Evolutionary conservation across 2,329 filamentous ascomycete species (phyloP), one percentile per base, ranked within the genome.

Genomic region (Knoxdaviesia proteae): DNA sequence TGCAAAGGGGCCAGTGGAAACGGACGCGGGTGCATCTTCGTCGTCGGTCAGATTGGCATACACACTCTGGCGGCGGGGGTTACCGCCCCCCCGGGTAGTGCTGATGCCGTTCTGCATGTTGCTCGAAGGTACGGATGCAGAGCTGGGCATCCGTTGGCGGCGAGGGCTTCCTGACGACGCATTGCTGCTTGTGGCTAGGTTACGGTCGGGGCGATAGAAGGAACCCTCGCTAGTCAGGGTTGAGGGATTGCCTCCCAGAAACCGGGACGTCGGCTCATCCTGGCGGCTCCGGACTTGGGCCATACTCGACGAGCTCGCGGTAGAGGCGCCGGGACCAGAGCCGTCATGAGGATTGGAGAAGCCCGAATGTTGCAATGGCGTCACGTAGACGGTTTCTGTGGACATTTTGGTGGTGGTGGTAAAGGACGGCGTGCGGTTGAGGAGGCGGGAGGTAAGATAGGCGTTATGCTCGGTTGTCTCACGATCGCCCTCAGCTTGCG

Each of bases 381-480:
- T 20, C 3, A 68, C 70, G 1, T 65, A 67, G 7, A 65, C 69
- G 2, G 65, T 68, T 45, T 79, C 68, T 45, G 67, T 61, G 6
- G 75, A 77, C 68, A 80, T 78, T 53, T 76, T 67, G 36, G 74
- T 76, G 34, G 76, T 71, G 4, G 71, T 68, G 47, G 70, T 66
- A 47, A 74, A 65, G 6, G 74, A 75, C 0, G 74, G 68, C 7
- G 66, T 73, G 49, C 78, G 69, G 52, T 79, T 71, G 2, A 84
- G 64, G 35, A 83, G 58, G 45, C 76, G 68, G 32, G 77, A 76
- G 6, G 78, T 82, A 42, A 82, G 68, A 47, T 77, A 72, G 50
- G 76, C 71, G 46, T 74, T 77, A 51, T 77, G 75, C 34, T 65
- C 62, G 9, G 58, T 52, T 32, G 60, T 62, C 45, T 64, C 58